phyloP scores from a whole-genome alignment of 441 rosid genomes.

The California macrophylla region DNA sequence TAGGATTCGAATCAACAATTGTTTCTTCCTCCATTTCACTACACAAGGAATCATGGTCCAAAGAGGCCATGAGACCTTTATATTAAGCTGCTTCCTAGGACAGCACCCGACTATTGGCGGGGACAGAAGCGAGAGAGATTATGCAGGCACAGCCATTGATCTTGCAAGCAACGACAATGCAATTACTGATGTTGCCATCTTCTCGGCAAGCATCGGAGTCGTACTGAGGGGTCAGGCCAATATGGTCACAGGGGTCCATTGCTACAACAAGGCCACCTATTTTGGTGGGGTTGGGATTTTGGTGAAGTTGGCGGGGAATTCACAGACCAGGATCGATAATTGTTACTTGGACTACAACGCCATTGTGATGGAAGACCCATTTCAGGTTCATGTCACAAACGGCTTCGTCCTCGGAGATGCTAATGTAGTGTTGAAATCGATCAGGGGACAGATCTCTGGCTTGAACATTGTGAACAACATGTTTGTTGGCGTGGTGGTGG shows the following conservation, averaged over 20 bases:
- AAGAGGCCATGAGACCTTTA: not conserved
- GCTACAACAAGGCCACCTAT: not conserved
- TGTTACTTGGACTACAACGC: not conserved
- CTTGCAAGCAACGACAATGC: not conserved
- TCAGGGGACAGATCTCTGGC: not conserved
- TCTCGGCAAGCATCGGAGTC: not conserved
- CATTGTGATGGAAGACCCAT: not conserved
- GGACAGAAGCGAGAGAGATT: not conserved
- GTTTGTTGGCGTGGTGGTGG: not conserved
- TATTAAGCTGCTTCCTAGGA: not conserved
- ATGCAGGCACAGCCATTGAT: not conserved
- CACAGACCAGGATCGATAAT: not conserved
- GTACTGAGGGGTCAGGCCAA: not conserved
- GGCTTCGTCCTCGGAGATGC: not conserved
- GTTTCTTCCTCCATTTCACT: not conserved
- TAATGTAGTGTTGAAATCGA: not conserved
- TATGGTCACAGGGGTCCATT: not conserved
- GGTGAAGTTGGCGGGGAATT: not conserved
- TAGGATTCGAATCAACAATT: not conserved
- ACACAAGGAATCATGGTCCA: not conserved
- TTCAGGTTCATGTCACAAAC: not conserved
- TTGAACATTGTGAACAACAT: not conserved
- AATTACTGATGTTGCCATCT: not conserved
- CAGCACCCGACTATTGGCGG: not conserved
- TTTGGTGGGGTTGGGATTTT: not conserved